A percentile compares a stretch with the other conserved stretches of the same genome.
Evolutionary conservation across 2,329 filamentous ascomycete genomes (phyloP).

Genomic region (Nothomitra cinnamomea): DNA sequence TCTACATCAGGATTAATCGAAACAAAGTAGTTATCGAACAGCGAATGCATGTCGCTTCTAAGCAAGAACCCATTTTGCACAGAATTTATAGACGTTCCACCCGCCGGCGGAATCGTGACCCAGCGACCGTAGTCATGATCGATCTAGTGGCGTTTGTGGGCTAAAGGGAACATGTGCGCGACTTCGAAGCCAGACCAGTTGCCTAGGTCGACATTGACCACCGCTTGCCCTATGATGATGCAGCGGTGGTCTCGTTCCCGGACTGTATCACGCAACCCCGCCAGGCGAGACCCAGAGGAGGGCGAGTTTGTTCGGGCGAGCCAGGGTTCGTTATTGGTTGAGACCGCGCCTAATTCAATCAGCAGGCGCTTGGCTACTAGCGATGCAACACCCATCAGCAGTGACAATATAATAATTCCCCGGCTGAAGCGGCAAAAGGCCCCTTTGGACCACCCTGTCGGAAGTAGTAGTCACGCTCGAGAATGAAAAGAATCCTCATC

Average conservation of each 20-base stretch:
- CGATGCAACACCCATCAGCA: conserved; percentile 5
- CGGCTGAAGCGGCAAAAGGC: conserved; percentile 5
- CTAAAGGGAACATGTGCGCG: conserved; percentile 16
- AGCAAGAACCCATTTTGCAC: conserved; percentile 17
- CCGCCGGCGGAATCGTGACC: conserved; percentile 8
- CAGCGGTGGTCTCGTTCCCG: conserved; percentile 11
- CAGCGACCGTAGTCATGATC: conserved; percentile 9
- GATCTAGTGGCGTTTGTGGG: conserved; percentile 13
- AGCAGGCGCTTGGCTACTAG: conserved; percentile 7
- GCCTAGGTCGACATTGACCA: background rate
- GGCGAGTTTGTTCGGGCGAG: conserved; percentile 10
- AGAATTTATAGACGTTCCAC: conserved; percentile 12
- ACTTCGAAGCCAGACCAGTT: conserved; percentile 14
- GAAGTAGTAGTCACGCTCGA: conserved; percentile 1
- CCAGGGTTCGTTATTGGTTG: conserved; percentile 8
- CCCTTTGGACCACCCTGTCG: conserved; percentile 1
- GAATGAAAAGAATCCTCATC: conserved; percentile 13
- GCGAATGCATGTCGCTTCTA: conserved; percentile 9
- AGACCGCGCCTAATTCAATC: too few species aligned
- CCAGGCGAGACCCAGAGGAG: conserved; percentile 4
- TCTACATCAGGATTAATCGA: conserved; percentile 15
- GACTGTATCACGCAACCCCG: conserved; percentile 11
- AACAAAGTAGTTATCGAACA: conserved; percentile 14
- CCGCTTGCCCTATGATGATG: conserved; percentile 7
- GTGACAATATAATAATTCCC: conserved; percentile 11